Base-by-base conservation (phyloP, 2,329 filamentous ascomycete species). In the Neoscytalidium dimidiatum region DNA sequence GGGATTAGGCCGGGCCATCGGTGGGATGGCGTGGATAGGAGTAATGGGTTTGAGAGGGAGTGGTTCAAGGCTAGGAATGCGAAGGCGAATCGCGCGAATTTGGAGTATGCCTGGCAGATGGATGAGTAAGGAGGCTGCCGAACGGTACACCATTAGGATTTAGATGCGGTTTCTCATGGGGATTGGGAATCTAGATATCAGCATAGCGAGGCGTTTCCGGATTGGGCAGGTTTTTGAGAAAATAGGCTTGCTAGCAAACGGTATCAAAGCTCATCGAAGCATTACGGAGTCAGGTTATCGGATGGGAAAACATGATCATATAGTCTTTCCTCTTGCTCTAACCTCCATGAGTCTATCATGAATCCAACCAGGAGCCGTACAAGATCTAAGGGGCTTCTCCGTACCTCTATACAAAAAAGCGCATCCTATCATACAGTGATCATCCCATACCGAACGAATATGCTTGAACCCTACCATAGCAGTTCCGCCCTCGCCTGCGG, bases 21-120 rank as follows among this genome's bases (percentile, higher is more conserved):
- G 69, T 99, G 95, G 95, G 95, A 99, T 82, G 95, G 96, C 5
- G 95, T 99, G 19, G 95, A 99, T 82, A 85, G 95, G 69, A 85
- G 92, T 21, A 99, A 92, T 79, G 94, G 94, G 0, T 98, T 97
- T 75, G 95, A 99, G 81, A 90, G 87, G 67, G 90, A 97, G 74
- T 91, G 94, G 80, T 98, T 98, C 80, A 92, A 91, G 75, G 92
- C 93, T 2, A 82, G 94, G 69, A 97, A 97, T 76, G 83, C 88
- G 70, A 86, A 86, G 70, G 88, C 89, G 72, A 88, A 93, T 75
- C 88, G 90, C 71, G 90, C 91, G 77, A 90, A 90, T 33, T 78
- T 98, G 73, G 89, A 94, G 71, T 98, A 97, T 78, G 88, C 90
- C 33, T 99, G 94, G 95, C 92, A 97, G 82, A 95, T 96, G 90